Evolutionary conservation across 441 rosid genomes (phyloP).

Genomic region (Oxalis stricta): DNA sequence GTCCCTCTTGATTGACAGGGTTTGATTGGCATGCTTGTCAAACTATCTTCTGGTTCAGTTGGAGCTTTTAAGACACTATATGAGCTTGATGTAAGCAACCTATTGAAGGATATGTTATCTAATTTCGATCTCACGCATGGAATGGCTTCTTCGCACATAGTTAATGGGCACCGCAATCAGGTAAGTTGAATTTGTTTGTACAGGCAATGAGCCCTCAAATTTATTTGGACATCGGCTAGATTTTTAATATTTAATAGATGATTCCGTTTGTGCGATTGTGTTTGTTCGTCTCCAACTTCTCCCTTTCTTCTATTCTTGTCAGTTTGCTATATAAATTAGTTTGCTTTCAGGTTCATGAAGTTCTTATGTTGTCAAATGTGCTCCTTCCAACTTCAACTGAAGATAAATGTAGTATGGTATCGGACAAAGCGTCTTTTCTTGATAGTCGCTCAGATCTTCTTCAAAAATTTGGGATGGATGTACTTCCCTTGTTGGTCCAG

Average conservation of each 20-base stretch:
- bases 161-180: constrained; percentile 68
- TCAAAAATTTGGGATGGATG: constrained; percentile 47
- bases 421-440: constrained; percentile 58
- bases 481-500: constrained; percentile 73
- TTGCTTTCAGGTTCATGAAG: constrained; percentile 61
- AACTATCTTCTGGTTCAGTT: constrained; percentile 63
- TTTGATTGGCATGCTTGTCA: constrained; percentile 76
- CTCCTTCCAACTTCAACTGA: constrained; percentile 54
- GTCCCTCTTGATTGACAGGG: constrained; percentile 47
- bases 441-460: constrained; percentile 49
- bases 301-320: too few relatives aligned
- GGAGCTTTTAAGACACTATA: constrained; percentile 66
- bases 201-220: too few relatives aligned
- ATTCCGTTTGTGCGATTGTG: too few relatives aligned
- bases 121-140: constrained; percentile 58
- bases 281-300: too few relatives aligned
- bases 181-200: constrained; percentile 18
- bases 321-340: constrained; percentile 3
- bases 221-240: too few relatives aligned
- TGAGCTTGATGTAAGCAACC: constrained; percentile 69
- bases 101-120: constrained; percentile 70
- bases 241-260: too few relatives aligned
- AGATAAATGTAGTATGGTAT: constrained; percentile 28
- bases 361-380: constrained; percentile 77
- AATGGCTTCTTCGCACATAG: constrained; percentile 40